These are phyloP conservation scores for Chaetomiaceae sp. DNA, from an alignment of 2,329 filamentous ascomycete species.

Conservation along the genomic window DNA sequence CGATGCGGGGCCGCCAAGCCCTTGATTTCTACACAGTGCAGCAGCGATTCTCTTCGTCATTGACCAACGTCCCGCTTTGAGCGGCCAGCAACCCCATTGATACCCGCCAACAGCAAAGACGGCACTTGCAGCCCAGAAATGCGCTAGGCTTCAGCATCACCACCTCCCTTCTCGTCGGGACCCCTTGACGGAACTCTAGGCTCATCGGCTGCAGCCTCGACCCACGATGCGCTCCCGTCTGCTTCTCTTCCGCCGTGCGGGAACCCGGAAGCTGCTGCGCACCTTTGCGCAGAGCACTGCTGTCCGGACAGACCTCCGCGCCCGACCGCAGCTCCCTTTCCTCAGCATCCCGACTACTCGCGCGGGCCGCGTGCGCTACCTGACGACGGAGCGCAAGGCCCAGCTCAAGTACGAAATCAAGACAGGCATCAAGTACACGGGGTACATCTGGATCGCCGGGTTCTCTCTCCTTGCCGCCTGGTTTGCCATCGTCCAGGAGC, in stretches of 20 bases:
- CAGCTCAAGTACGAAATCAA: slow-evolving; percentile 69
- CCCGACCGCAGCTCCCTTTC: slow-evolving; percentile 48
- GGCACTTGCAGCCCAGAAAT: no score
- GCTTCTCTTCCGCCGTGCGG: slow-evolving; percentile 32
- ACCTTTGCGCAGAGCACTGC: slow-evolving; percentile 59
- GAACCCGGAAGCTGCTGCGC: slow-evolving; percentile 22
- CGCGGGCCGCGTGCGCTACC: slow-evolving; percentile 58
- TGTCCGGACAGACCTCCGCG: slow-evolving; percentile 30
- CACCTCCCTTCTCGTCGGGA: not conserved
- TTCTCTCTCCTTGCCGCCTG: slow-evolving; percentile 57
- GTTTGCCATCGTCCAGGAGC: slow-evolving; percentile 67
- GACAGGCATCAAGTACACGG: slow-evolving; percentile 63
- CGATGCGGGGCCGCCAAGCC: slow-evolving; percentile 6
- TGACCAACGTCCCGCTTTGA: slow-evolving; percentile 3
- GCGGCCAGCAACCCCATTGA: not conserved
- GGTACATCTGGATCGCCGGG: slow-evolving; percentile 61
- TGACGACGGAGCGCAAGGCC: slow-evolving; percentile 72
- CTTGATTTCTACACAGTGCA: no score
- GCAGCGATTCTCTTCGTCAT: slow-evolving; percentile 5
- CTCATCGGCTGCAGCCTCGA: not conserved
- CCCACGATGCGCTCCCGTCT: slow-evolving; percentile 39
- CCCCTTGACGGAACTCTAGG: not conserved
- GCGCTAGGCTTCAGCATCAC: not conserved
- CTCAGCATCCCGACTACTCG: slow-evolving; percentile 40
- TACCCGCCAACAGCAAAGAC: not conserved